phyloP scores from a whole-genome alignment of 1,139 yeast species.

The Suhomyces chickasaworum region DNA sequence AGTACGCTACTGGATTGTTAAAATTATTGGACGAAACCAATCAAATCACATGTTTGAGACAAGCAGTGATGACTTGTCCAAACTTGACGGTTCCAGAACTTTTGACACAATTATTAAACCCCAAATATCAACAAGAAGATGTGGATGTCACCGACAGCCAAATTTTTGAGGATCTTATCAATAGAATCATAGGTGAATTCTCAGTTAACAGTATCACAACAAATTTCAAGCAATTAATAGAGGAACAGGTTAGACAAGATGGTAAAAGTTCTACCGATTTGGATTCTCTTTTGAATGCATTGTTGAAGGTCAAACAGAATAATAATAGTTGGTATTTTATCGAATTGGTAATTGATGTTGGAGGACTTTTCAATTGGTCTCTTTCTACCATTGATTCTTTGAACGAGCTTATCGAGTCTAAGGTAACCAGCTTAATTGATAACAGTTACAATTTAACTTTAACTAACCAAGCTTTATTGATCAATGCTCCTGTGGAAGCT shows the following conservation, averaged over 20 bases:
- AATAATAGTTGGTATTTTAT: constrained; percentile 59
- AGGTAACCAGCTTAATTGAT: constrained; percentile 50
- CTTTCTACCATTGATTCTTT: constrained; percentile 49
- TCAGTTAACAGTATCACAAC: constrained; percentile 50
- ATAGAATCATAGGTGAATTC: constrained; percentile 65
- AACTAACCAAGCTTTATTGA: constrained; percentile 50
- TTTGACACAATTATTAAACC: constrained; percentile 50
- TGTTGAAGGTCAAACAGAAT: constrained; percentile 29
- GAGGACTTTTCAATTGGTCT: constrained; percentile 69
- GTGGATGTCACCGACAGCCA: constrained; percentile 55
- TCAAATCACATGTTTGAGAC: constrained; percentile 69
- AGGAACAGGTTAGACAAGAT: constrained; percentile 18
- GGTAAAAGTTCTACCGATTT: constrained; percentile 32
- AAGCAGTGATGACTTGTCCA: constrained; percentile 79
- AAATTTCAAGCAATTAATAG: constrained; percentile 26
- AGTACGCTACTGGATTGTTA: constrained; percentile 57
- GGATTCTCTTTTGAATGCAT: constrained; percentile 41
- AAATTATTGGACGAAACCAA: constrained; percentile 39
- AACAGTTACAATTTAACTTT: constrained; percentile 59
- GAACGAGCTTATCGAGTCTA: constrained; percentile 45
- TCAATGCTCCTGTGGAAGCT: constrained; percentile 22
- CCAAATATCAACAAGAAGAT: constrained; percentile 18
- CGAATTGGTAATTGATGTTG: constrained; percentile 68
- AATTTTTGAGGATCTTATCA: constrained; percentile 67
- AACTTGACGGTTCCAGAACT: constrained; percentile 66